Evolutionary conservation across 169 alveolate genomes (phyloP), one percentile per base, ranked within the genome.

Genomic region (Eimeria sp.): DNA sequence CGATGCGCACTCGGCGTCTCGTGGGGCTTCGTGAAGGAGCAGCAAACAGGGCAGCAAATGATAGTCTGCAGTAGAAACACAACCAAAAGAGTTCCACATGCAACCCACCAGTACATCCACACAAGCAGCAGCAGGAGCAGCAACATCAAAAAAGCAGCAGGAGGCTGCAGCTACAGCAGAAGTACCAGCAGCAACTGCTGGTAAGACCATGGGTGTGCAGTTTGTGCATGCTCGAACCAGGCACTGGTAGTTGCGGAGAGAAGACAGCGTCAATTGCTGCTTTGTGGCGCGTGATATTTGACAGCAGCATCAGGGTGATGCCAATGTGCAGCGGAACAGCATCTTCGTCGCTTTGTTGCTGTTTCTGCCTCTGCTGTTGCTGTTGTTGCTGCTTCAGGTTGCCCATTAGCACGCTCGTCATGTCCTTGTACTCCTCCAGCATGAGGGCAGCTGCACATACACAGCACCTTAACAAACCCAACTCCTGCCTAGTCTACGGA

Each of bases 401-500:
- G 2, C 22, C 72, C 73, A 82, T 18, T 45, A 82, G 47, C n/a
- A 82, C 65, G 73, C 49, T 82, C 27, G 70, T 82, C 90, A 82
- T 82, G 47, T 82, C 90, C 70, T 82, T 82, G 72, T 82, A 82
- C 90, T 82, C 90, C 73, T 45, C 25, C 72, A 82, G 22, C 90
- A 82, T 82, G 45, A 82, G 90, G 14, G 65, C 70, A 27, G 90
- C 90, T 82, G 72, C 90, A 27, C 90, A 51, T 18, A 49, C 65
- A 82, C 65, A 30, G 87, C 87, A 76, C 63, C 54, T 0, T 47
- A 67, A 67, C 61, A 54, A 54, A 14, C 10, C 10, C 10, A 54
- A 61, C 18, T 18, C n/a, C 70, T 13, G n/a, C n/a, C 20, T 18
- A 3, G 20, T 61, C 70, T 61, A 18, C 70, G 20, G 70, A 61